phyloP scores from a whole-genome alignment of 768 basidiomycete genomes.

The Inosperma sp. region DNA sequence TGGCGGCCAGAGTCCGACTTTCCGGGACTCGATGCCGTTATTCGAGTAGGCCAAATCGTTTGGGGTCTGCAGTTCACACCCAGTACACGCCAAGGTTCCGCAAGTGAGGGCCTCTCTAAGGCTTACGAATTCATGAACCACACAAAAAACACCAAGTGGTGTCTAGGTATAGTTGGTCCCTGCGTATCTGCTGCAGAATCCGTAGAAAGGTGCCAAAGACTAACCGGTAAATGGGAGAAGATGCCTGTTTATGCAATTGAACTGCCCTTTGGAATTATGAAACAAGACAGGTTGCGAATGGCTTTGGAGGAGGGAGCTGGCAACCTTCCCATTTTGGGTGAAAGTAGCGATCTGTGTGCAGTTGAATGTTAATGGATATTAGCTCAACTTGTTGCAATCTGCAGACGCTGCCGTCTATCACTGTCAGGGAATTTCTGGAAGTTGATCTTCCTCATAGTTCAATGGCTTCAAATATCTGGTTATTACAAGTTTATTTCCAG shows the following conservation, averaged over 20 bases:
- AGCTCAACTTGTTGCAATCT: too few relatives aligned
- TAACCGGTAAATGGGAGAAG: slow-evolving; percentile 2
- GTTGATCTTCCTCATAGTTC: too few relatives aligned
- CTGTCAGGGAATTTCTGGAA: too few relatives aligned
- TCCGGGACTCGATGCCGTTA: slow-evolving; percentile 7
- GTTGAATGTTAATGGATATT: too few relatives aligned
- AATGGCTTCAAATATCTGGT: too few relatives aligned
- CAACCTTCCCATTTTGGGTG: neutral
- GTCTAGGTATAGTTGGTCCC: slow-evolving; percentile 8
- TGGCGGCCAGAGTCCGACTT: slow-evolving; percentile 11
- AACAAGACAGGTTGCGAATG: neutral
- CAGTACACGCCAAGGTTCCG: neutral
- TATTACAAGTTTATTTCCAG: too few relatives aligned
- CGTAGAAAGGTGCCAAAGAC: slow-evolving; percentile 1
- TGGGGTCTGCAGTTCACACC: slow-evolving; percentile 6
- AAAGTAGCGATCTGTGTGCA: too few relatives aligned
- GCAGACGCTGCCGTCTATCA: too few relatives aligned
- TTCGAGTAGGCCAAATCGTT: neutral
- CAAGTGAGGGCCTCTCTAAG: slow-evolving; percentile 1
- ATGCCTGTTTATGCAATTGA: neutral
- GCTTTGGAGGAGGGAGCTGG: neutral
- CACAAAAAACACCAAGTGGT: slow-evolving; percentile 2
- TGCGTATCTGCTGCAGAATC: neutral
- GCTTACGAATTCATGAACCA: slow-evolving; percentile 6
- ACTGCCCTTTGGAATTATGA: neutral